Percentiles rank a stretch among this genome's conserved stretches.
Evolutionary conservation across 306 rosid genomes (phyloP).

Genomic region (Prunus mongolica): DNA sequence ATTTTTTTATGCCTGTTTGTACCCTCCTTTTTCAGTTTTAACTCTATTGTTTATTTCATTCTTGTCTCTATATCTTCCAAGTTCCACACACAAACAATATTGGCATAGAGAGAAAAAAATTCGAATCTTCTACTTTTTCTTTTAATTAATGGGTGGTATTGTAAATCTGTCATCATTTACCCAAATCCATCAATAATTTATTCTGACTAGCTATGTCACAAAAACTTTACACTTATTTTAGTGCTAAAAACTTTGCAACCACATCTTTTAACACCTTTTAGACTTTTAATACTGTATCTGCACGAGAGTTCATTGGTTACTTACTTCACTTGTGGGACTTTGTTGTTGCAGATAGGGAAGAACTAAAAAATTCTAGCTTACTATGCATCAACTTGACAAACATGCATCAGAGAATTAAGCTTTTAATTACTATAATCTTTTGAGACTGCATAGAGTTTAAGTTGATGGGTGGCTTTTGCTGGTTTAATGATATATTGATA

Average conservation of each 20-base stretch:
- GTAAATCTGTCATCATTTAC: slow-evolving; percentile 1
- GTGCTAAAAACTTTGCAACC: not conserved
- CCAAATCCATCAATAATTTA: slow-evolving; percentile 1
- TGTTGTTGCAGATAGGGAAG: not conserved
- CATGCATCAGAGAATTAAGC: not conserved
- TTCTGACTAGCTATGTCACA: slow-evolving; percentile 5
- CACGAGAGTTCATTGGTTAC: not conserved
- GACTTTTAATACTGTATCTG: not conserved
- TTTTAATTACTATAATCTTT: not conserved
- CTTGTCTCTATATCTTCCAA: slow-evolving; percentile 5
- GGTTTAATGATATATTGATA: not conserved
- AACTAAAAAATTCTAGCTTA: not conserved
- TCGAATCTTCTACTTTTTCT: slow-evolving; percentile 39
- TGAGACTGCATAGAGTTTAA: not conserved
- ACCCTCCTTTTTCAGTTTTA: not conserved
- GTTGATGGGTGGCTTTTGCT: not conserved
- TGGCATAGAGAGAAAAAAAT: slow-evolving; percentile 8
- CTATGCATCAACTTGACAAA: not conserved
- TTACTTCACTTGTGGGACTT: not conserved
- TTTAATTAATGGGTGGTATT: not conserved
- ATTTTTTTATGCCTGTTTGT: not conserved
- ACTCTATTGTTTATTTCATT: not conserved
- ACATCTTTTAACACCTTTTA: not conserved
- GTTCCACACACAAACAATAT: slow-evolving; percentile 15
- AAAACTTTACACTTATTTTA: not conserved